A percentile compares a stretch with the other conserved stretches of the same genome.
phyloP scores from a whole-genome alignment of 257 asterid genomes.

The Solanum etuberosum region DNA sequence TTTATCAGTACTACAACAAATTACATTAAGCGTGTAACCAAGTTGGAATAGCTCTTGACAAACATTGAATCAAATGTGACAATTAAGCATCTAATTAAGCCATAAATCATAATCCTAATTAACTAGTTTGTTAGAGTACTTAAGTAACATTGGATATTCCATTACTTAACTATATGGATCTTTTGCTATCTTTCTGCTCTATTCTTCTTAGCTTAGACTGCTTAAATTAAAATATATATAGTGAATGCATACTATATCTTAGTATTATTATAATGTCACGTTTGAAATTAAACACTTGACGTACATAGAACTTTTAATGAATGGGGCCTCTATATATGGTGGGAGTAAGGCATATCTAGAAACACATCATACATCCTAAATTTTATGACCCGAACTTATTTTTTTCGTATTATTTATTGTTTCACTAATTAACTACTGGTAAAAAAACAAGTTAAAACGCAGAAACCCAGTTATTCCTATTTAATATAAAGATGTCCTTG shows the following conservation, averaged over 20 bases:
- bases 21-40: background rate
- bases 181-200: background rate
- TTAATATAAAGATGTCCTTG: background rate
- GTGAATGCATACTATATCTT: background rate
- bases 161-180: background rate
- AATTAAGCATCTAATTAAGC: background rate
- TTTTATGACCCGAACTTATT: background rate
- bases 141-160: background rate
- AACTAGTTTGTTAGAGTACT: background rate
- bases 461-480: background rate
- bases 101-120: background rate
- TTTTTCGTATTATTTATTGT: background rate
- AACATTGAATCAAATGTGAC: background rate
- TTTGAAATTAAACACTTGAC: background rate
- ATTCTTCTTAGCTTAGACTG: background rate
- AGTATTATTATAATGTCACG: background rate
- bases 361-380: too few relatives aligned
- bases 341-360: too few relatives aligned
- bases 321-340: background rate
- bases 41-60: background rate
- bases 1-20: background rate
- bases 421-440: background rate
- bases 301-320: background rate
- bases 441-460: too few relatives aligned
- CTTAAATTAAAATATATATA: background rate